Evolutionary conservation across 176 grass and related monocot genomes (phyloP).

Genomic region (Aegilops speltoides): DNA sequence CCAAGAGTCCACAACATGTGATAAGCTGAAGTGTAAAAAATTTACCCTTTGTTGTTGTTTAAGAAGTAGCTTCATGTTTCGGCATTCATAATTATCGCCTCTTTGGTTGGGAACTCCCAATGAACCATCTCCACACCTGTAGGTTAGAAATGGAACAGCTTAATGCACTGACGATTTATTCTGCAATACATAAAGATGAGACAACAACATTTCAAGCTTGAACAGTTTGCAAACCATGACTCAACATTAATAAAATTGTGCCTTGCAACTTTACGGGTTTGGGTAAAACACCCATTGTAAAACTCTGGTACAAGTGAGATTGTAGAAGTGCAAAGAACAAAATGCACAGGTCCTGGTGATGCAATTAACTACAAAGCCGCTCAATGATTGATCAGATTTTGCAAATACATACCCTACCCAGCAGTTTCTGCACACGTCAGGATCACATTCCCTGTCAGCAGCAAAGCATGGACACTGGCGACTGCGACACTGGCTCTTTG

Average conservation of each 20-base stretch:
- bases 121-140: conserved; percentile 92
- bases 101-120: conserved; percentile 93
- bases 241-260: background rate
- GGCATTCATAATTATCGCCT: conserved; percentile 97
- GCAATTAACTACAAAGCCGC: background rate
- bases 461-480: conserved; percentile 99
- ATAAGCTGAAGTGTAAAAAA: conserved; percentile 18
- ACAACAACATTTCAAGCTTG: background rate
- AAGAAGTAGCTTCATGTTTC: conserved; percentile 97
- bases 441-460: conserved; percentile 97
- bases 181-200: background rate
- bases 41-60: conserved; percentile 97
- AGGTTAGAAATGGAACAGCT: conserved; percentile 25
- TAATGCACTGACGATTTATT: background rate
- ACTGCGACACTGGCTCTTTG: conserved; percentile 95
- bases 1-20: background rate
- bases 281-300: background rate
- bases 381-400: background rate
- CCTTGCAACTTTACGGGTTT: background rate
- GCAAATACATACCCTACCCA: conserved; percentile 84
- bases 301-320: background rate
- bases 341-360: background rate
- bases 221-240: background rate
- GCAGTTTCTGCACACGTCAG: conserved; percentile 98
- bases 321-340: conserved; percentile 26